phyloP scores from a whole-genome alignment of 208 protist species.

The Crithidia acanthocephali region DNA sequence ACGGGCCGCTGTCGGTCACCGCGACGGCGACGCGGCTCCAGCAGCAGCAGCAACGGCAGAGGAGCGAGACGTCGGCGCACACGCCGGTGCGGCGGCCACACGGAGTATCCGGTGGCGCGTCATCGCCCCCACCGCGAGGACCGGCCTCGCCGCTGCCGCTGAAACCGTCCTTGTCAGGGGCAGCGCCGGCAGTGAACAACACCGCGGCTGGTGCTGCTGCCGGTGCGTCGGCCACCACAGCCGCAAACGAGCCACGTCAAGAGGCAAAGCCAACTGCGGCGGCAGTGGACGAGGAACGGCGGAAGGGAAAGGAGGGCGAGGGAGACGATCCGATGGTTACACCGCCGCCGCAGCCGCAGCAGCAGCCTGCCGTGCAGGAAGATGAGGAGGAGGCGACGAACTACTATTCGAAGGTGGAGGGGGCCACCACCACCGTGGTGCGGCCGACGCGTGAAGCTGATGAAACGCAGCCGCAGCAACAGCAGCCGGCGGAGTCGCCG shows the following conservation, averaged over 20 bases:
- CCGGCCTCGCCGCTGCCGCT: background rate
- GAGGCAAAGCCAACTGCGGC: background rate
- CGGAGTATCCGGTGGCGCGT: background rate
- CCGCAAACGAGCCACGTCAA: background rate
- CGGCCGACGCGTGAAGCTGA: background rate
- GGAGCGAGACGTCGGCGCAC: no score
- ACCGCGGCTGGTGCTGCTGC: background rate
- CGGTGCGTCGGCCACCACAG: background rate
- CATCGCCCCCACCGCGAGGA: conserved; percentile 9
- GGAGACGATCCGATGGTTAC: no score
- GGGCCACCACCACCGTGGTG: background rate
- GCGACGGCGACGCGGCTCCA: background rate
- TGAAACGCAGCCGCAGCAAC: background rate
- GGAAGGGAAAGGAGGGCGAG: background rate
- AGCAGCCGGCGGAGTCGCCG: background rate
- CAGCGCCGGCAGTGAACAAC: no score
- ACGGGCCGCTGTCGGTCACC: conserved; percentile 8
- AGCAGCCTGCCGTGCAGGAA: background rate
- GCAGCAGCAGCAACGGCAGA: no score
- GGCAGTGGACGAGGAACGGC: background rate
- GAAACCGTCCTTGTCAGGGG: background rate
- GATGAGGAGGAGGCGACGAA: conserved; percentile 2
- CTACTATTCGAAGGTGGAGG: conserved; percentile 9
- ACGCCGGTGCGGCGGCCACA: conserved; percentile 5
- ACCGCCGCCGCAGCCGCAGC: no score